phyloP scores from a whole-genome alignment of 768 basidiomycete species.

The Coprinopsis marcescibilis region DNA sequence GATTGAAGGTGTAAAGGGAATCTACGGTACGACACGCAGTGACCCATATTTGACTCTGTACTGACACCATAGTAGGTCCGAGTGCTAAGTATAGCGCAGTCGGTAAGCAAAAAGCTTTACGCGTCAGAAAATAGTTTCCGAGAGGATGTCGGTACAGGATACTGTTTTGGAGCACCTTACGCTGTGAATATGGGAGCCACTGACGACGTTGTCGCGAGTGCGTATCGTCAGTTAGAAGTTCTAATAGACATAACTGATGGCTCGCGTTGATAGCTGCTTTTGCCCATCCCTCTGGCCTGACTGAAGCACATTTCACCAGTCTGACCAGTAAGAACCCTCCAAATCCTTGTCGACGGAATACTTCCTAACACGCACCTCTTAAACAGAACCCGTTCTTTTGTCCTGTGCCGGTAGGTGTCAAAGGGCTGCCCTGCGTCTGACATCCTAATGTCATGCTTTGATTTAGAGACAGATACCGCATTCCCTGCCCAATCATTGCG shows the following conservation, averaged over 20 bases:
- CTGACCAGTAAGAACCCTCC: constrained; percentile 27
- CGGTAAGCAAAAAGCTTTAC: constrained; percentile 31
- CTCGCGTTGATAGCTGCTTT: constrained; percentile 27
- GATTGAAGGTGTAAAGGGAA: constrained; percentile 37
- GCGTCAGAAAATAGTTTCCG: neutral
- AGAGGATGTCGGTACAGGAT: constrained; percentile 32
- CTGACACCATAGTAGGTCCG: neutral
- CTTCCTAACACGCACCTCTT: neutral
- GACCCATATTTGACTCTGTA: neutral
- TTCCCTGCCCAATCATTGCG: constrained; percentile 37
- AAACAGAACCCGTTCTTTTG: constrained; percentile 44
- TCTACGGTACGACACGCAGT: constrained; percentile 28
- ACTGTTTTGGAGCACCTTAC: constrained; percentile 49
- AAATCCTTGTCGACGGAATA: neutral
- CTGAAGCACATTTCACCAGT: constrained; percentile 28
- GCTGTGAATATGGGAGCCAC: constrained; percentile 35
- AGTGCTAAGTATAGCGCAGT: constrained; percentile 17
- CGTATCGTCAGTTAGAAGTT: neutral
- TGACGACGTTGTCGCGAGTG: constrained; percentile 38
- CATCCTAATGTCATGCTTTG: neutral
- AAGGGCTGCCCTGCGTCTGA: neutral
- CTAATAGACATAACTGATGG: too few species aligned
- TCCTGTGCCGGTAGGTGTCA: constrained; percentile 40
- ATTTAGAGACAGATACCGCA: constrained; percentile 38
- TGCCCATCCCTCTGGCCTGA: constrained; percentile 37